Conservation (phyloP, 2,329 filamentous ascomycete genomes). For the Fusarium verrucosum region DNA sequence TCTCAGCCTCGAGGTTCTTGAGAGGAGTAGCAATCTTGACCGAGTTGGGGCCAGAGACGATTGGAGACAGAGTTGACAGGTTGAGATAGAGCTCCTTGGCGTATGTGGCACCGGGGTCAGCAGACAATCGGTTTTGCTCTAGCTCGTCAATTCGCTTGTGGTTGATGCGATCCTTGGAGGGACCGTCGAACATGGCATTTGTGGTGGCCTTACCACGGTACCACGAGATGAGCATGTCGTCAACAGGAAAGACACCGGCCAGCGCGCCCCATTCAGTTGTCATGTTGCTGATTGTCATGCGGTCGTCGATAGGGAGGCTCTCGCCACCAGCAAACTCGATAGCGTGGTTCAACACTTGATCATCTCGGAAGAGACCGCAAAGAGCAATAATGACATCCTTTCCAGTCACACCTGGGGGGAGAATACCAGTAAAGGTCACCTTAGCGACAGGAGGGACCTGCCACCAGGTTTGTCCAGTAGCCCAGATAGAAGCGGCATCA, state of each 20-base stretch:
- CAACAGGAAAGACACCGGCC: conserved; percentile 74
- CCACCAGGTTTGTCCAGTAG: conserved; percentile 86
- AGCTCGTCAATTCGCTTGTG: conserved; percentile 79
- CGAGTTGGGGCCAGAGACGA: conserved; percentile 87
- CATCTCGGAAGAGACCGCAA: conserved; percentile 84
- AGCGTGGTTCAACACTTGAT: conserved; percentile 89
- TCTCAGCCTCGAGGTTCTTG: conserved; percentile 72
- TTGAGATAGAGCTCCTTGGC: conserved; percentile 85
- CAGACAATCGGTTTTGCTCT: conserved; percentile 69
- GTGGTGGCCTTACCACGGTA: conserved; percentile 78
- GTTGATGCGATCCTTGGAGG: conserved; percentile 69
- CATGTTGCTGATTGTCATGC: conserved; percentile 83
- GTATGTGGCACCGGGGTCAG: conserved; percentile 82
- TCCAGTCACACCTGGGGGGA: conserved; percentile 84
- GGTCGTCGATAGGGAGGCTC: conserved; percentile 76
- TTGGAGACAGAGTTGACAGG: conserved; percentile 83
- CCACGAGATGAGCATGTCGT: conserved; percentile 76
- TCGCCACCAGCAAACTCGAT: conserved; percentile 88
- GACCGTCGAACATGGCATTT: conserved; percentile 66
- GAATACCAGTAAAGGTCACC: conserved; percentile 77
- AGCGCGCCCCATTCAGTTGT: conserved; percentile 83
- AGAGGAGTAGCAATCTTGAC: conserved; percentile 88
- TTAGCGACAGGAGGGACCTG: conserved; percentile 86
- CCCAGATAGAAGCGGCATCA: conserved; percentile 87
- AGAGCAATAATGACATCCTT: conserved; percentile 95